Conservation (phyloP, 2,329 filamentous ascomycete genomes). For the Penicillium sp. region DNA sequence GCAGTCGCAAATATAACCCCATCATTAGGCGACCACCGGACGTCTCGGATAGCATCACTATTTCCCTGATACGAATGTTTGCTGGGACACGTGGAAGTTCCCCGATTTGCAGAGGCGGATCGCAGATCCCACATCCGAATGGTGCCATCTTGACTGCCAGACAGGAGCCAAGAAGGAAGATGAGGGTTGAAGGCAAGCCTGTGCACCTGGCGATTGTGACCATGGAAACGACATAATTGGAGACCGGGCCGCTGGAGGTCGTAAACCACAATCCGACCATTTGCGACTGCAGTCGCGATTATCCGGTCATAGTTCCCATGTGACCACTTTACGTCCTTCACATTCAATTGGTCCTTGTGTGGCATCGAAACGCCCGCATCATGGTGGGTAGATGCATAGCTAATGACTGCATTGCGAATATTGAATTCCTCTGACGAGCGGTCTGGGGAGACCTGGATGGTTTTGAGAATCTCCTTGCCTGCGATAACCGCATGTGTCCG, state of each 20-base stretch:
- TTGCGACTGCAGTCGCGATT: constrained; percentile 63
- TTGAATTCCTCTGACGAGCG: constrained; percentile 62
- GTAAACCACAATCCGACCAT: constrained; percentile 64
- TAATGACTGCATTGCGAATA: constrained; percentile 59
- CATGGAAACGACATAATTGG: constrained; percentile 61
- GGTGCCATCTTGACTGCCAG: constrained; percentile 63
- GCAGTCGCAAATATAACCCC: constrained; percentile 62
- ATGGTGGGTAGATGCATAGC: constrained; percentile 54
- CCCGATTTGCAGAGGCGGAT: constrained; percentile 49
- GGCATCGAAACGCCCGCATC: constrained; percentile 47
- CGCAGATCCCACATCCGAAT: constrained; percentile 65
- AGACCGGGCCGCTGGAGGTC: constrained; percentile 61
- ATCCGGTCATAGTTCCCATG: constrained; percentile 59
- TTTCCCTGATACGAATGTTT: constrained; percentile 56
- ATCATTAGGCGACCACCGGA: constrained; percentile 64
- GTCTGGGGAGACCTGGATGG: constrained; percentile 57
- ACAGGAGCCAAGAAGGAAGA: constrained; percentile 58
- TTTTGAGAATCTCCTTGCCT: constrained; percentile 65
- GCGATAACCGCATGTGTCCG: constrained; percentile 63
- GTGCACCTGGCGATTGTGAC: constrained; percentile 65
- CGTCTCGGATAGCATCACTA: constrained; percentile 61
- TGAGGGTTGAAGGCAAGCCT: constrained; percentile 64
- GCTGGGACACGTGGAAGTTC: constrained; percentile 54
- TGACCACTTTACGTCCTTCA: constrained; percentile 67
- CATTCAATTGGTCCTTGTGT: constrained; percentile 59